These are phyloP conservation scores for Alternaria consortialis DNA, from an alignment of 2,329 filamentous ascomycete genomes.

Conservation along the genomic window DNA sequence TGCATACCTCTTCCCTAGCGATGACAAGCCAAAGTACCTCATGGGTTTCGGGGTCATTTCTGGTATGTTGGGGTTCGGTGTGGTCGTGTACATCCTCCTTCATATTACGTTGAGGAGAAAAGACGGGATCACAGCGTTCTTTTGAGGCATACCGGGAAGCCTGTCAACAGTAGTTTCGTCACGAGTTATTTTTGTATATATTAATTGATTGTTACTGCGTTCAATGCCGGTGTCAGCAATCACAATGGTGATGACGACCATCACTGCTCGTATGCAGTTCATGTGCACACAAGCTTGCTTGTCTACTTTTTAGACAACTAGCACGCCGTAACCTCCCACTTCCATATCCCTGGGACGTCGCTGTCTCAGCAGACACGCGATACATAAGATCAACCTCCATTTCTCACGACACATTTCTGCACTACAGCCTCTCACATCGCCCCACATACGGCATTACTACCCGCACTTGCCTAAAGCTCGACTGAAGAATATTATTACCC, in stretches of 20 bases:
- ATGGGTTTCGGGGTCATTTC: conserved; percentile 39
- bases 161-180: neutral
- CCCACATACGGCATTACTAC: neutral
- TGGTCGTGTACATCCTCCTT: conserved; percentile 40
- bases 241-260: neutral
- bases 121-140: conserved; percentile 25
- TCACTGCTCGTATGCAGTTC: neutral
- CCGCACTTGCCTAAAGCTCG: neutral
- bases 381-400: neutral
- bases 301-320: neutral
- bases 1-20: conserved; percentile 60
- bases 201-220: neutral
- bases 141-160: neutral
- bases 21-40: conserved; percentile 58
- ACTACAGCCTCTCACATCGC: neutral
- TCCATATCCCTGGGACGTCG: neutral
- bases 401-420: too few species aligned
- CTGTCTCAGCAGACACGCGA: neutral
- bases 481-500: too few species aligned
- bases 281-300: neutral
- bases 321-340: neutral
- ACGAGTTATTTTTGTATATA: neutral
- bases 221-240: neutral
- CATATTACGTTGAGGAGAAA: conserved; percentile 39
- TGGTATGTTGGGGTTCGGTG: conserved; percentile 45